These are phyloP conservation scores for Globisporangium camurandrum DNA, from an alignment of 352 stramenopile species.

Conservation along the genomic window DNA sequence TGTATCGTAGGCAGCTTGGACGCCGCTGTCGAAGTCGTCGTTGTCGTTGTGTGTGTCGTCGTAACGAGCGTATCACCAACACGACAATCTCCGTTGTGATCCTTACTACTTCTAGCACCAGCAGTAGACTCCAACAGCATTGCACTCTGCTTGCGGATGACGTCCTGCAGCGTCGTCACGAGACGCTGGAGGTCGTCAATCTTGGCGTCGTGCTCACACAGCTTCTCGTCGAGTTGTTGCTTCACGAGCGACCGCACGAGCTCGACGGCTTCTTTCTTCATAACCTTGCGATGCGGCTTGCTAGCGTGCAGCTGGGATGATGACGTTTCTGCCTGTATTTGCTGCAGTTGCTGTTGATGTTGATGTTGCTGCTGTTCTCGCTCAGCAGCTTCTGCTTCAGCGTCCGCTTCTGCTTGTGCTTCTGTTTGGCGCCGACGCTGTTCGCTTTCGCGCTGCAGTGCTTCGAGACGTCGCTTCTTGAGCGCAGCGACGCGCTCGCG, in stretches of 20 bases:
- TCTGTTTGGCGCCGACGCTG: too few species aligned
- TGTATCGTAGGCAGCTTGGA: too few species aligned
- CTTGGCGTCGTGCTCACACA: conserved; percentile 31
- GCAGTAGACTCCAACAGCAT: conserved; percentile 20
- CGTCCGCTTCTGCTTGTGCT: conserved; percentile 3
- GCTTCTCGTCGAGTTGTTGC: conserved; percentile 26
- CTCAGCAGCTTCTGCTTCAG: not conserved
- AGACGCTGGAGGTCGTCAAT: conserved; percentile 34
- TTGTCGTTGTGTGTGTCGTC: not conserved
- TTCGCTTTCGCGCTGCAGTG: conserved; percentile 5
- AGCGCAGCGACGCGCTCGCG: conserved; percentile 3
- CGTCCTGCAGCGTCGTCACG: conserved; percentile 29
- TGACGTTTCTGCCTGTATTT: not conserved
- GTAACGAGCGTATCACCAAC: not conserved
- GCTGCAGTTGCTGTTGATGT: not conserved
- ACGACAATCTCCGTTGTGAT: too few species aligned
- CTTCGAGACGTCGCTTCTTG: conserved; percentile 1
- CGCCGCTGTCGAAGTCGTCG: not conserved
- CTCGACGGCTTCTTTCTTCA: conserved; percentile 39
- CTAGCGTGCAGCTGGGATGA: not conserved
- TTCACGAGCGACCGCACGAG: conserved; percentile 32
- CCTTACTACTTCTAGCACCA: too few species aligned
- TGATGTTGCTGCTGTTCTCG: conserved; percentile 5
- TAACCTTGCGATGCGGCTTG: conserved; percentile 20
- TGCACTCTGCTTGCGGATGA: conserved; percentile 28